Percentiles rank a stretch among this genome's conserved stretches.
Conservation (phyloP, 2,329 filamentous ascomycete species). For the Fusarium lyarnte region DNA sequence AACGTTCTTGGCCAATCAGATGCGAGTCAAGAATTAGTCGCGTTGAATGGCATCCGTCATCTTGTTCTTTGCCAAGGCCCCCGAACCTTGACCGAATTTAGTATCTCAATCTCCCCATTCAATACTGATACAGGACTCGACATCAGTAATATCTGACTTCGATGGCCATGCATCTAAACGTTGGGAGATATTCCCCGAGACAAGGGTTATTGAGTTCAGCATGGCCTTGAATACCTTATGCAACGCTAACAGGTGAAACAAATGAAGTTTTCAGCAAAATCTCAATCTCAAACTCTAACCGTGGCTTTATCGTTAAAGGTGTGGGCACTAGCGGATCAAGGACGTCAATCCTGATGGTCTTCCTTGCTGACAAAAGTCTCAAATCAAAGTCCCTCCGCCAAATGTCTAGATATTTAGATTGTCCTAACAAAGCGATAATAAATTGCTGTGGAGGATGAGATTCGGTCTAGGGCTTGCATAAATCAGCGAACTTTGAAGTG, state of each 20-base stretch:
- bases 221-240: neutral
- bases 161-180: neutral
- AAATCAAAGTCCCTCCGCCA: neutral
- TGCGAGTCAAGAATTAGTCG: neutral
- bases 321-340: constrained; percentile 25
- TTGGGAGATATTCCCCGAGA: neutral
- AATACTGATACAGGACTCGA: constrained; percentile 1
- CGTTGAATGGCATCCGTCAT: constrained; percentile 15
- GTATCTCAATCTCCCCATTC: constrained; percentile 26
- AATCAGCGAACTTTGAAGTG: neutral
- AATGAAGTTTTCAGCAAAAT: constrained; percentile 11
- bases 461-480: neutral
- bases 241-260: constrained; percentile 26
- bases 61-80: constrained; percentile 33
- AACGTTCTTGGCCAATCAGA: constrained; percentile 34
- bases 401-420: neutral
- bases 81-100: constrained; percentile 37
- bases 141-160: neutral
- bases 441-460: neutral
- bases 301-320: constrained; percentile 19
- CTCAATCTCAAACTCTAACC: constrained; percentile 29
- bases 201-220: neutral
- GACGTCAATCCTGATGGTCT: constrained; percentile 6
- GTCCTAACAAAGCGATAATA: neutral
- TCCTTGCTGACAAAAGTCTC: constrained; percentile 4